A percentile compares a stretch with the other conserved stretches of the same genome.
phyloP scores from a whole-genome alignment of 2,329 filamentous ascomycete genomes.

The Penicillium sp. region DNA sequence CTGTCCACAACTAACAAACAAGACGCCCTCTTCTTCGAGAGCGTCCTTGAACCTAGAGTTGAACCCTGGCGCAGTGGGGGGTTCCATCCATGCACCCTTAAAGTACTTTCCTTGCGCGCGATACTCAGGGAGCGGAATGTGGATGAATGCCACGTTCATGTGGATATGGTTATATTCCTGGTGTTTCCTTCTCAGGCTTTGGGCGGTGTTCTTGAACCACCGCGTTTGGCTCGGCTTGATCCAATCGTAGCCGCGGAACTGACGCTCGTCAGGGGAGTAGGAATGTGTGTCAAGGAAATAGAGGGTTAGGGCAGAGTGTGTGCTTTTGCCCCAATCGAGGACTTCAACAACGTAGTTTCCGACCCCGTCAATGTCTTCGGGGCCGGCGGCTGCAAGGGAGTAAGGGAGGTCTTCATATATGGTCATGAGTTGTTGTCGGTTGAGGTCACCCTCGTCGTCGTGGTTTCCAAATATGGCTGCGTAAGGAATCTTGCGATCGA shows the following conservation, averaged over 20 bases:
- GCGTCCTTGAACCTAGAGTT: constrained; percentile 94
- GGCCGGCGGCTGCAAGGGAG: constrained; percentile 81
- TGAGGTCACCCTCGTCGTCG: constrained; percentile 84
- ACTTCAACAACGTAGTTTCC: constrained; percentile 96
- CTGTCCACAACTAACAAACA: constrained; percentile 90
- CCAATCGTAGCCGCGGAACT: constrained; percentile 96
- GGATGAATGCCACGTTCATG: constrained; percentile 95
- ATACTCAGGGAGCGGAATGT: constrained; percentile 94
- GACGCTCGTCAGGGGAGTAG: constrained; percentile 84
- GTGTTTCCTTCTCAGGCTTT: constrained; percentile 72
- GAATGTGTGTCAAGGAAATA: constrained; percentile 93
- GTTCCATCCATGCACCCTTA: constrained; percentile 75
- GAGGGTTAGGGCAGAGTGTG: constrained; percentile 89
- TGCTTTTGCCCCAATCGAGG: constrained; percentile 71
- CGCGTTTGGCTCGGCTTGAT: constrained; percentile 89
- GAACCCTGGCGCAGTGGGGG: constrained; percentile 80
- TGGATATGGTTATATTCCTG: constrained; percentile 85
- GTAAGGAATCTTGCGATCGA: constrained; percentile 85
- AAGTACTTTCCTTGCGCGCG: constrained; percentile 58
- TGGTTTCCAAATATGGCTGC: constrained; percentile 96
- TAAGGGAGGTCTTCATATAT: constrained; percentile 84
- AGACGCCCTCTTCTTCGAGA: constrained; percentile 77
- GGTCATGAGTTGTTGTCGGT: constrained; percentile 76
- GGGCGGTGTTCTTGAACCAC: constrained; percentile 84
- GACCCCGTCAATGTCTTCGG: constrained; percentile 79